Evolutionary conservation across 176 grass and related monocot species (phyloP), one percentile per base, ranked within the genome.

Genomic region (Eleusine indica): DNA sequence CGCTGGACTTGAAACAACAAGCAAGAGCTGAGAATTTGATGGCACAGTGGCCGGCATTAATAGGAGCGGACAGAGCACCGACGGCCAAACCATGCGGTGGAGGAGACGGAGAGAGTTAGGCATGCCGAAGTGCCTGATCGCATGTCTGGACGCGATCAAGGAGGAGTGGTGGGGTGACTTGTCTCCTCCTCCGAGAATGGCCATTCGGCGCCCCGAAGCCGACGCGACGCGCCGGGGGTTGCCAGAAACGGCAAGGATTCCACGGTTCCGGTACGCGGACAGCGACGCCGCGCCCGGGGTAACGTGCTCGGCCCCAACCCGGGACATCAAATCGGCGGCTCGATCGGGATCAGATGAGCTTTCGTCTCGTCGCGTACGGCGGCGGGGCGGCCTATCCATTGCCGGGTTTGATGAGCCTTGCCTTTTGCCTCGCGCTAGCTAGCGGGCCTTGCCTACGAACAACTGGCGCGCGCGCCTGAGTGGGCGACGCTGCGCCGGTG

Each of bases 151-250:
- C 29, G 9, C 64, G 47, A 52, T 40, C 19, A 2, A 21, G 13
- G 51, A 7, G 14, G 48, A 30, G 8, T 41, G 17, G 29, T 12
- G 38, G 8, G 37, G 22, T 13, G 66, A 80, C 19, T 9, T 46
- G 35, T 48, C 37, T 19, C 11, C 18, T 19, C 65, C 16, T 68
- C 77, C 70, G 68, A 82, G 72, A 83, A 54, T 66, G 66, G 76
- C 42, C n/a, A 15, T 62, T 71, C 54, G 67, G 83, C 67, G 67
- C 54, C 30, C 0, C 44, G 68, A 86, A 21, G 61, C 47, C 44
- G 71, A 84, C 83, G 56, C 2, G 83, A 85, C 80, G 70, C 80
- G 52, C 37, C 7, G 66, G n/a, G 16, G 79, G 13, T 4, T 40
- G 60, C 79, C 71, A 0, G 64, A 57, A 77, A 84, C 49, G 83